Percentiles rank a stretch among this genome's conserved stretches.
Conservation (phyloP, 345 rosid genomes). For the Aethionema arabicum region DNA sequence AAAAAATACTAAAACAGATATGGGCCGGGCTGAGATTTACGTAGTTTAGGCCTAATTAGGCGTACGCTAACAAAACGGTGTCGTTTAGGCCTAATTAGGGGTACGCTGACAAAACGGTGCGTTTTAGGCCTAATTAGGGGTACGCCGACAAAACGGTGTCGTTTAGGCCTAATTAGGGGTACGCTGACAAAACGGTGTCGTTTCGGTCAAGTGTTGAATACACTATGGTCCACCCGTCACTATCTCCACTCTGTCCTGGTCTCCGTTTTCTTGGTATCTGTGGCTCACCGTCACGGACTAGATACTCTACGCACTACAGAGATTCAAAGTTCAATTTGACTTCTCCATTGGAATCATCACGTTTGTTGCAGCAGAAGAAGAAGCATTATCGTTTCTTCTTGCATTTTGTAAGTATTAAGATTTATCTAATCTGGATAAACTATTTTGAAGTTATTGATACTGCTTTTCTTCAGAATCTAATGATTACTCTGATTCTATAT, state of each 20-base stretch:
- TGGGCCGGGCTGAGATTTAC: no score
- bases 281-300: conserved; percentile 34
- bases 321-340: conserved; percentile 26
- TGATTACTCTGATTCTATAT: neutral
- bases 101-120: conserved; percentile 1
- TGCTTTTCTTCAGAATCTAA: neutral
- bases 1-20: no score
- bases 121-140: neutral
- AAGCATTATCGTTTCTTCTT: neutral
- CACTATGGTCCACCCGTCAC: conserved; percentile 21
- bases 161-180: neutral
- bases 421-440: neutral
- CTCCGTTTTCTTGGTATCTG: conserved; percentile 18
- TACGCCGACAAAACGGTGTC: conserved; percentile 13
- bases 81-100: neutral
- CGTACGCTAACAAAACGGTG: no score
- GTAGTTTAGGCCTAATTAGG: neutral
- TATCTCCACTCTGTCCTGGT: conserved; percentile 24
- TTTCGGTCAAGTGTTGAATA: neutral
- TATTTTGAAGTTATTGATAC: neutral
- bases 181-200: conserved; percentile 14
- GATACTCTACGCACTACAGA: conserved; percentile 7
- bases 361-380: conserved; percentile 1
- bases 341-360: conserved; percentile 25
- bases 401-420: conserved; percentile 24